Conservation (phyloP, 2,329 filamentous ascomycete genomes). For the Trichoderma atroviride region DNA sequence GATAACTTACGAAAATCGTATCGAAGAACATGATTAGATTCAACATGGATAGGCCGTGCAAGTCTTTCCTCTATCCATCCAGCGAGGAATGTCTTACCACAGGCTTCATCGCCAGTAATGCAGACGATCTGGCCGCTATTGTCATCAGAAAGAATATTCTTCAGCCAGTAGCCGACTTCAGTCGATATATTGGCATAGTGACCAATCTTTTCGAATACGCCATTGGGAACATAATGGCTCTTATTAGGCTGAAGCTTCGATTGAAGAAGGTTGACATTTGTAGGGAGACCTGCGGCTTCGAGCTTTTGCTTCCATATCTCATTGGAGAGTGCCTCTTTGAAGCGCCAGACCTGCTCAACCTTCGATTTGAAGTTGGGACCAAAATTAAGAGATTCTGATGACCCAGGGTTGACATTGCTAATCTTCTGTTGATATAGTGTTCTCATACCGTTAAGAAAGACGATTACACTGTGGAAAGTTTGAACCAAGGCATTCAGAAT, state of each 20-base stretch:
- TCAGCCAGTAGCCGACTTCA: slow-evolving; percentile 46
- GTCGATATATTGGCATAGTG: slow-evolving; percentile 44
- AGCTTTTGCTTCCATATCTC: slow-evolving; percentile 43
- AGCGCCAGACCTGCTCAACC: slow-evolving; percentile 41
- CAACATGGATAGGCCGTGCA: slow-evolving; percentile 42
- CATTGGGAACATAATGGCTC: not conserved
- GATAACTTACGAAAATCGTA: slow-evolving; percentile 43
- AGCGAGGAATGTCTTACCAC: slow-evolving; percentile 44
- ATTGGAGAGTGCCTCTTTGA: slow-evolving; percentile 39
- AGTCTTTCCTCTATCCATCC: slow-evolving; percentile 46
- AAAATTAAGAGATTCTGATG: slow-evolving; percentile 39
- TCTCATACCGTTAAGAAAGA: slow-evolving; percentile 41
- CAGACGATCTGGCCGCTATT: slow-evolving; percentile 41
- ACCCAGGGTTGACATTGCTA: slow-evolving; percentile 34
- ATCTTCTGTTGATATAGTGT: slow-evolving; percentile 42
- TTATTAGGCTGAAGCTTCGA: not conserved
- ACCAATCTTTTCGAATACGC: slow-evolving; percentile 31
- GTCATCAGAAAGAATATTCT: slow-evolving; percentile 38
- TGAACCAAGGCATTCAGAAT: slow-evolving; percentile 36
- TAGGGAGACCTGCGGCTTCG: slow-evolving; percentile 31
- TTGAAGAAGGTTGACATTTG: slow-evolving; percentile 36
- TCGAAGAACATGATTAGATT: slow-evolving; percentile 40
- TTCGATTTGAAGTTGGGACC: slow-evolving; percentile 42
- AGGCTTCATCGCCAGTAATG: slow-evolving; percentile 40
- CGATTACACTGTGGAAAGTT: slow-evolving; percentile 42